These are phyloP conservation scores for Miscanthus lutarioriparius DNA, from an alignment of 176 grass and related monocot genomes.

Conservation along the genomic window DNA sequence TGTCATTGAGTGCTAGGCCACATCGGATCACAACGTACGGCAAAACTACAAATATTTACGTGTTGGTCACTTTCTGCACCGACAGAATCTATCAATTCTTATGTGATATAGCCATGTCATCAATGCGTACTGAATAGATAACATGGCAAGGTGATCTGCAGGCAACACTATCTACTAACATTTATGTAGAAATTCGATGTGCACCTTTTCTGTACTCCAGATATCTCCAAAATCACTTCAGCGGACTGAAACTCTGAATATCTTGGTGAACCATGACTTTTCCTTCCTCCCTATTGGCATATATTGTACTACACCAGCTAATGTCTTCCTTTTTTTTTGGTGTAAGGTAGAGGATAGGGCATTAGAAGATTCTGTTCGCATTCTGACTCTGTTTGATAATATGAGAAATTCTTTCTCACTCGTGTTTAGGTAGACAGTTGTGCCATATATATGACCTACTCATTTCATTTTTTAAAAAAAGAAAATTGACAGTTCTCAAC, in stretches of 20 bases:
- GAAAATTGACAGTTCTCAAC: conserved; percentile 11
- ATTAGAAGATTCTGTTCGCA: conserved; percentile 87
- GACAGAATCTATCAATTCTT: too few relatives aligned
- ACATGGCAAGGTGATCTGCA: conserved; percentile 4
- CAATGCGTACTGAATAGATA: neutral
- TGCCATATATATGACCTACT: conserved; percentile 3
- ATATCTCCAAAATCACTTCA: conserved; percentile 15
- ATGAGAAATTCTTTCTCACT: conserved; percentile 73
- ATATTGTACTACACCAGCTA: neutral
- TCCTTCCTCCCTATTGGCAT: neutral
- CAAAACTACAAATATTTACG: too few relatives aligned
- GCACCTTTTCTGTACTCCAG: neutral
- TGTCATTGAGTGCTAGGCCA: too few relatives aligned
- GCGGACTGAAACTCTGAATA: conserved; percentile 12
- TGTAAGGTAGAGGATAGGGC: conserved; percentile 86
- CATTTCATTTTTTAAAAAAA: conserved; percentile 17
- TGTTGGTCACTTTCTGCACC: too few relatives aligned
- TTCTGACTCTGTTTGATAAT: conserved; percentile 76
- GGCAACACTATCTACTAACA: conserved; percentile 1
- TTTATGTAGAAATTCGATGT: conserved; percentile 13
- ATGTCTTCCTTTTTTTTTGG: conserved; percentile 6
- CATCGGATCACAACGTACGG: too few relatives aligned
- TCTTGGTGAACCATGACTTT: conserved; percentile 20
- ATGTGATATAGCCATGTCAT: neutral
- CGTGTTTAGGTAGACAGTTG: conserved; percentile 63